phyloP scores from a whole-genome alignment of 441 rosid genomes.

The Aquilaria agallochum region DNA sequence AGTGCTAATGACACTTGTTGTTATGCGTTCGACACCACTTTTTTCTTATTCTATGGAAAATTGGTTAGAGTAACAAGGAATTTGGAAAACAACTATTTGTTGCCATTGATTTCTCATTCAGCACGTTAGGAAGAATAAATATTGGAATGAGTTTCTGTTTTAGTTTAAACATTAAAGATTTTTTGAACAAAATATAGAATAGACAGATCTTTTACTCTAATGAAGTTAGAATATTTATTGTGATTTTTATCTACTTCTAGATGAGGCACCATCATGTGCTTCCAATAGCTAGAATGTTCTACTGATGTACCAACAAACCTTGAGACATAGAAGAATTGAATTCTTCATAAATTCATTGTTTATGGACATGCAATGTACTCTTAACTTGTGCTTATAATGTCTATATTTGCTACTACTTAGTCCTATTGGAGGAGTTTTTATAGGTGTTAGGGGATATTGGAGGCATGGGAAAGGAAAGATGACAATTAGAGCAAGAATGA shows the following conservation, averaged over 20 bases:
- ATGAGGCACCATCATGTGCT: conserved; percentile 90
- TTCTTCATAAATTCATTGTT: conserved; percentile 95
- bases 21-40: not conserved
- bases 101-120: conserved; percentile 81
- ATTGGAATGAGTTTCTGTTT: conserved; percentile 3
- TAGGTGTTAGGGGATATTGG: too few species aligned
- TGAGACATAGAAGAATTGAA: conserved; percentile 95
- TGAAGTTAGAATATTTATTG: conserved; percentile 9
- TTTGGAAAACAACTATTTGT: conserved; percentile 92
- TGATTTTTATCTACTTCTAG: conserved; percentile 28
- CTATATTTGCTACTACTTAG: too few species aligned
- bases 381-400: too few species aligned
- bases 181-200: conserved; percentile 2
- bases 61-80: conserved; percentile 88
- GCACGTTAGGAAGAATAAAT: conserved; percentile 99
- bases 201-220: too few species aligned
- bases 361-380: conserved; percentile 99
- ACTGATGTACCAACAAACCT: conserved; percentile 89
- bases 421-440: too few species aligned
- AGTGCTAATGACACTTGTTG: conserved; percentile 10
- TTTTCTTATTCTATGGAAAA: conserved; percentile 1
- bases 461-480: too few species aligned
- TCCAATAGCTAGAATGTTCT: conserved; percentile 89
- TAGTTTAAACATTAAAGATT: conserved; percentile 11
- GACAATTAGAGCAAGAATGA: too few species aligned